phyloP scores from a whole-genome alignment of 208 protist genomes.

The Trypanosoma vivax region DNA sequence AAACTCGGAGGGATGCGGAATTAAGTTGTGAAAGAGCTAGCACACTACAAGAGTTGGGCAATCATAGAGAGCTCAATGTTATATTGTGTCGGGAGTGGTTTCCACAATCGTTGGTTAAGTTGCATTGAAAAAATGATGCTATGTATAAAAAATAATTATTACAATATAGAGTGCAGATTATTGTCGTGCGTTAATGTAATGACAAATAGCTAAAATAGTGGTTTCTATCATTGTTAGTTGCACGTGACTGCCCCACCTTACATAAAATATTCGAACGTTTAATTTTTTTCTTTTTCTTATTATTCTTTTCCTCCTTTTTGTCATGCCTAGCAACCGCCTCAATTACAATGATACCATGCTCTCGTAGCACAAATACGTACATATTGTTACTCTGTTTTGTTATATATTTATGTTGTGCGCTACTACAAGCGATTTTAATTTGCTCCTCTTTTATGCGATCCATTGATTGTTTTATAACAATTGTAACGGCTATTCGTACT shows the following conservation, averaged over 20 bases:
- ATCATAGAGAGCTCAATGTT: constrained; percentile 44
- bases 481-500: no score
- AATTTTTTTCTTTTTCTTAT: constrained; percentile 1
- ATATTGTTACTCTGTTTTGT: neutral
- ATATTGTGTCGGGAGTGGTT: constrained; percentile 39
- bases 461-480: no score
- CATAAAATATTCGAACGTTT: no score
- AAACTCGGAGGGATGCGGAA: constrained; percentile 48
- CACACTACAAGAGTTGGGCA: constrained; percentile 47
- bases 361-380: neutral
- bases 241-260: no score
- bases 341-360: no score
- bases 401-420: neutral
- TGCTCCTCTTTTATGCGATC: neutral
- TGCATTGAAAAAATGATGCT: constrained; percentile 12
- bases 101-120: constrained; percentile 37
- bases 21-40: constrained; percentile 60
- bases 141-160: constrained; percentile 10
- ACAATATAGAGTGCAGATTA: no score
- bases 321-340: neutral
- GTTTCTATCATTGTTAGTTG: no score
- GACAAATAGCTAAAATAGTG: no score
- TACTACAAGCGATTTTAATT: neutral
- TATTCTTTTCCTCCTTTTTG: neutral
- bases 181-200: no score